These are phyloP conservation scores for Candida boidinii DNA, from an alignment of 805 yeast genomes.

Conservation along the genomic window DNA sequence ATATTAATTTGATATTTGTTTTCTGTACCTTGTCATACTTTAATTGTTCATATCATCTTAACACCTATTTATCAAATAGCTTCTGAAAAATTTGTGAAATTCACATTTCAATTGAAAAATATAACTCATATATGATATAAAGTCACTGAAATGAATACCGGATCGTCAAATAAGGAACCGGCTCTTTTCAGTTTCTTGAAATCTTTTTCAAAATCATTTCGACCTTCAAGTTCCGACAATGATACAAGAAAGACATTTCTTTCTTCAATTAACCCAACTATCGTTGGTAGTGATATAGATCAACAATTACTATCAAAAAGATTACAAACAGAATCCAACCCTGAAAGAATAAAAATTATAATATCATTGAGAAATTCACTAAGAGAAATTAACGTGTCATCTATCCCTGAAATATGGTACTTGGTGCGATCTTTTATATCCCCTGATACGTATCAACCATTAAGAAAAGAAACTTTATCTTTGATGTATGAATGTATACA, in stretches of 20 bases:
- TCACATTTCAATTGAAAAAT: too few species aligned
- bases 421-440: conserved; percentile 47
- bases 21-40: too few species aligned
- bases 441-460: conserved; percentile 20
- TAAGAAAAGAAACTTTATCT: conserved; percentile 41
- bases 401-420: conserved; percentile 73
- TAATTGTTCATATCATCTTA: too few species aligned
- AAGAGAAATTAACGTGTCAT: conserved; percentile 41
- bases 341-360: conserved; percentile 40
- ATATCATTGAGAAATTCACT: conserved; percentile 40
- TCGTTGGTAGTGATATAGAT: conserved; percentile 17
- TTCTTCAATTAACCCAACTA: conserved; percentile 16
- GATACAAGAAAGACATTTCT: conserved; percentile 9
- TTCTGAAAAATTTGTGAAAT: too few species aligned
- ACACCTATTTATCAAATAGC: too few species aligned
- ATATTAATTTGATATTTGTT: too few species aligned
- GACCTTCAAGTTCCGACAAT: conserved; percentile 7
- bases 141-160: too few species aligned
- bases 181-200: conserved; percentile 11
- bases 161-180: too few species aligned
- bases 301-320: conserved; percentile 12
- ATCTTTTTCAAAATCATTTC: conserved; percentile 16
- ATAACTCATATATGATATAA: too few species aligned
- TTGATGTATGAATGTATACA: conserved; percentile 49
- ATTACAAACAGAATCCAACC: conserved; percentile 13